Percentiles rank a stretch among this genome's conserved stretches.
phyloP scores from a whole-genome alignment of 371 early-diverging fungal species.

The Mortierella sp. region DNA sequence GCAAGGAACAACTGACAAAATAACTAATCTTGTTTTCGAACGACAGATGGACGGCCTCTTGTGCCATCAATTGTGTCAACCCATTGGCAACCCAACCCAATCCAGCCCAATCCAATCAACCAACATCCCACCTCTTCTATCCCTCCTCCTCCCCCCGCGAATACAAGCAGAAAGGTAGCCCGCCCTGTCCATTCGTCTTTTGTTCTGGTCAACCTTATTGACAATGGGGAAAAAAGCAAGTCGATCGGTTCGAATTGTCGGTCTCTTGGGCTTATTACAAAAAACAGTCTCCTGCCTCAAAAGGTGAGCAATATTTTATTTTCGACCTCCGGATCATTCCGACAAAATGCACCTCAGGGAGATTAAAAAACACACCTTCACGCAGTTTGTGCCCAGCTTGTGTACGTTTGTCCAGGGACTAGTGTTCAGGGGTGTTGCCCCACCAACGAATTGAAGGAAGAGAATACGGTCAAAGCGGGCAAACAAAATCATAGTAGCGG shows the following conservation, averaged over 20 bases:
- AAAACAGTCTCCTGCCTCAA: constrained; percentile 11
- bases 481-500: not conserved
- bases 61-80: constrained; percentile 1
- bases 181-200: not conserved
- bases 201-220: not conserved
- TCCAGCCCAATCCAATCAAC: no score
- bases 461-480: constrained; percentile 3
- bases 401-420: not conserved
- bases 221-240: not conserved
- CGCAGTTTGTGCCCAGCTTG: not conserved
- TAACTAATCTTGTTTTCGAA: not conserved
- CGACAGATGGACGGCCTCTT: not conserved
- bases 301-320: constrained; percentile 11
- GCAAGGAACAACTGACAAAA: not conserved
- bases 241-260: not conserved
- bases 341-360: not conserved
- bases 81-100: not conserved
- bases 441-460: not conserved
- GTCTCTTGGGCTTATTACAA: not conserved
- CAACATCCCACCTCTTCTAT: not conserved
- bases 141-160: not conserved
- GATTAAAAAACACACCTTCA: not conserved
- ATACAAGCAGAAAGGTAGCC: not conserved
- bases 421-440: not conserved
- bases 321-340: constrained; percentile 14